Percentiles rank a stretch among this genome's conserved stretches.
These are phyloP conservation scores for Pleurozium schreberi DNA, from an alignment of 225 moss, liverwort and hornwort genomes.

Conservation along the genomic window DNA sequence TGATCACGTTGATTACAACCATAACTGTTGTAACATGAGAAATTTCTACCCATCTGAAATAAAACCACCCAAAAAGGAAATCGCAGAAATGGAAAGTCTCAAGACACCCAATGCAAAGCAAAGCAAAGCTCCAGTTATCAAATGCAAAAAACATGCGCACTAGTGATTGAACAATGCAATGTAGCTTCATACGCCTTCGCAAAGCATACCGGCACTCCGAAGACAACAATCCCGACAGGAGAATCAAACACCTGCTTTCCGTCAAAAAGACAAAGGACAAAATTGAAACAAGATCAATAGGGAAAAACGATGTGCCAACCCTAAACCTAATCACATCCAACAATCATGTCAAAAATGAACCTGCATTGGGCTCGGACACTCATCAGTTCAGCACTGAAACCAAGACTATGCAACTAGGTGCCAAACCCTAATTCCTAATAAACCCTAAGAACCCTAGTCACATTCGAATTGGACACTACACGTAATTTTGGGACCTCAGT, in stretches of 20 bases:
- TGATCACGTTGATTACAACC: background rate
- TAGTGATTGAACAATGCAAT: background rate
- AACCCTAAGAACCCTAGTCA: too few relatives aligned
- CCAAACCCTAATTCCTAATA: too few relatives aligned
- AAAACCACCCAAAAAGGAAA: background rate
- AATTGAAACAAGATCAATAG: background rate
- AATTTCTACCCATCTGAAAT: background rate
- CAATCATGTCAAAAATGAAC: background rate
- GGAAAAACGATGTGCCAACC: background rate
- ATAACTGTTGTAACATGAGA: background rate
- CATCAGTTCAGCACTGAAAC: background rate
- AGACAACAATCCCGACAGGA: background rate
- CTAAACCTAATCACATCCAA: background rate
- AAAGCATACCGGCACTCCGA: background rate
- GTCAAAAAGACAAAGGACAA: background rate
- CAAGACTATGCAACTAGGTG: background rate
- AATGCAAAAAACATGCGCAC: background rate
- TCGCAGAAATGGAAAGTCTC: background rate
- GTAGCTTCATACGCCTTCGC: background rate
- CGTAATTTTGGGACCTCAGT: background rate
- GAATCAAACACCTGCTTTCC: background rate
- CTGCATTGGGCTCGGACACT: background rate
- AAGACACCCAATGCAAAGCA: background rate
- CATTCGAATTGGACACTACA: background rate
- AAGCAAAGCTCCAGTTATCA: background rate